Evolutionary conservation across 371 early-diverging fungal species (phyloP).

Genomic region (Saksenaea vasiformis): DNA sequence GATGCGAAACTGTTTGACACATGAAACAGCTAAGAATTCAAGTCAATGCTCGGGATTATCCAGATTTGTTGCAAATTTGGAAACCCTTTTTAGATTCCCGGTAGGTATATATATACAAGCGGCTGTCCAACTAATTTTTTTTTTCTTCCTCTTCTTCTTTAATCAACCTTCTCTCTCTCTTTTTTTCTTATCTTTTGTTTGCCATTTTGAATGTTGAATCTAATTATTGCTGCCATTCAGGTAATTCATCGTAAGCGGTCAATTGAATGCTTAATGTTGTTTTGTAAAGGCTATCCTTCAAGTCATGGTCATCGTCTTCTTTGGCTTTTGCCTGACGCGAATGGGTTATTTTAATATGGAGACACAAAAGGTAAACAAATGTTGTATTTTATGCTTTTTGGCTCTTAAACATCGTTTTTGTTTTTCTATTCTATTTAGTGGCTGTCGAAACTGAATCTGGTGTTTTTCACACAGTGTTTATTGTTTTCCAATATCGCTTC

Average conservation of each 20-base stretch:
- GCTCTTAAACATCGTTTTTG: no score
- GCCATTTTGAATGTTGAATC: slow-evolving; percentile 10
- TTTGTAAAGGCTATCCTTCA: slow-evolving; percentile 55
- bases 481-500: slow-evolving; percentile 69
- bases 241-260: no score
- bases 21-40: background rate
- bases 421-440: no score
- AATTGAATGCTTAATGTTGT: background rate
- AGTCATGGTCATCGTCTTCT: slow-evolving; percentile 57
- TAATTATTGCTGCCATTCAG: slow-evolving; percentile 23
- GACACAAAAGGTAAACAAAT: slow-evolving; percentile 54
- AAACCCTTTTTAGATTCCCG: background rate
- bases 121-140: background rate
- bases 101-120: background rate
- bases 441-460: slow-evolving; percentile 61
- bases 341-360: slow-evolving; percentile 51
- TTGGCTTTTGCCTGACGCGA: slow-evolving; percentile 51
- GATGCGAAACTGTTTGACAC: background rate
- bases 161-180: background rate
- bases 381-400: slow-evolving; percentile 68
- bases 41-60: slow-evolving; percentile 1
- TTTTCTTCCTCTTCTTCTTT: background rate
- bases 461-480: slow-evolving; percentile 72
- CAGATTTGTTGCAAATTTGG: background rate
- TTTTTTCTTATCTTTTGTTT: background rate